Percentiles rank a stretch among this genome's conserved stretches.
phyloP scores from a whole-genome alignment of 306 rosid genomes.

The Aeschynomene evenia region DNA sequence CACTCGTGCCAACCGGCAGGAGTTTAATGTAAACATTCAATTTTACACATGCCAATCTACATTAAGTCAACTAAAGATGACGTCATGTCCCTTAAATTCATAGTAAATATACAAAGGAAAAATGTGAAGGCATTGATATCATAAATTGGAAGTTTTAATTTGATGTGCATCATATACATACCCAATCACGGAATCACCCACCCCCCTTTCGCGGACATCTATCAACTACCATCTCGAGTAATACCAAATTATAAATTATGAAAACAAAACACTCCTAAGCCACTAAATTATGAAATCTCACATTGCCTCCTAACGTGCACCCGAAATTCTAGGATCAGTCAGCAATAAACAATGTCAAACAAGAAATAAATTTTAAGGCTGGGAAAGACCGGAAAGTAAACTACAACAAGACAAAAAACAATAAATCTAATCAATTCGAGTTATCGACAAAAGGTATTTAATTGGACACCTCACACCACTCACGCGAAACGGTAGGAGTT shows the following conservation, averaged over 20 bases:
- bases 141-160: not conserved
- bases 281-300: slow-evolving; percentile 13
- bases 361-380: not conserved
- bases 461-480: not conserved
- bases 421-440: not conserved
- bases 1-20: slow-evolving; percentile 1
- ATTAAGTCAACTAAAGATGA: not conserved
- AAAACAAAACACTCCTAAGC: not conserved
- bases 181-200: too few relatives aligned
- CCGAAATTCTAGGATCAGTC: slow-evolving; percentile 18
- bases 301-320: slow-evolving; percentile 34
- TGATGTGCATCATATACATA: not conserved
- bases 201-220: not conserved
- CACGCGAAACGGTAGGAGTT: slow-evolving; percentile 1
- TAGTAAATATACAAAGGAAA: slow-evolving; percentile 10
- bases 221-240: slow-evolving; percentile 3
- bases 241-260: not conserved
- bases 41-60: not conserved
- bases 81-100: slow-evolving; percentile 11
- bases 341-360: not conserved
- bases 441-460: slow-evolving; percentile 5
- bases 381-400: not conserved
- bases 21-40: not conserved
- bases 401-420: not conserved
- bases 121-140: not conserved